Conservation (phyloP, 805 yeast genomes). For the Wickerhamiella slavikovae region DNA sequence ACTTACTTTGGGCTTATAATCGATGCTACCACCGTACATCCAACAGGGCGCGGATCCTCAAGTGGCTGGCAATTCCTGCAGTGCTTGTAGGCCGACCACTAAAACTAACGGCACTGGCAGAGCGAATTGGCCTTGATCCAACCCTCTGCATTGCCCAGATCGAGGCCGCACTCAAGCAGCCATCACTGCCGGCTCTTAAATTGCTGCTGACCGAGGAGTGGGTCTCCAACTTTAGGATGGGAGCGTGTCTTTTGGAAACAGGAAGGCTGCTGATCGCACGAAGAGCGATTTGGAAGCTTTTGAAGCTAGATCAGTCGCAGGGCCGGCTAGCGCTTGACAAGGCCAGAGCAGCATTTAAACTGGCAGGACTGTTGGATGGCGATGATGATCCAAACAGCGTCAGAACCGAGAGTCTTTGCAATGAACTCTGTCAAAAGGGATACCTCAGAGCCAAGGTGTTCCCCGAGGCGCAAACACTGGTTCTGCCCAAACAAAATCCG, state of each 20-base stretch:
- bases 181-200: constrained; percentile 18
- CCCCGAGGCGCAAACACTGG: constrained; percentile 8
- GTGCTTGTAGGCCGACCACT: constrained; percentile 37
- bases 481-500: constrained; percentile 9
- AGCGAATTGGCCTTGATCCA: too few species aligned
- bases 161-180: constrained; percentile 25
- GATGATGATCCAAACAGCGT: constrained; percentile 7
- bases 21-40: constrained; percentile 17
- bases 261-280: constrained; percentile 14
- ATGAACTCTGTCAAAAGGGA: constrained; percentile 17
- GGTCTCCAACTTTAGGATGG: constrained; percentile 10
- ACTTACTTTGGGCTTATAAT: constrained; percentile 33
- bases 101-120: too few species aligned
- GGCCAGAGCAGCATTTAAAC: constrained; percentile 2
- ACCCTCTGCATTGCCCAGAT: constrained; percentile 25
- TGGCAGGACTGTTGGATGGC: constrained; percentile 4
- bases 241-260: constrained; percentile 13
- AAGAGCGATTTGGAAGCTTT: constrained; percentile 12
- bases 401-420: constrained; percentile 16
- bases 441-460: constrained; percentile 19
- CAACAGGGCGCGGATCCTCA: constrained; percentile 25
- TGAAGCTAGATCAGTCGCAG: constrained; percentile 2
- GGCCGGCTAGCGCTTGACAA: constrained; percentile 6
- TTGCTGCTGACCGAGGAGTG: constrained; percentile 15
- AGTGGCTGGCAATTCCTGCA: constrained; percentile 31